Evolutionary conservation across 1,284 basidiomycete genomes (phyloP), one percentile per base, ranked within the genome.

Genomic region (Limonomyces culmigenus): DNA sequence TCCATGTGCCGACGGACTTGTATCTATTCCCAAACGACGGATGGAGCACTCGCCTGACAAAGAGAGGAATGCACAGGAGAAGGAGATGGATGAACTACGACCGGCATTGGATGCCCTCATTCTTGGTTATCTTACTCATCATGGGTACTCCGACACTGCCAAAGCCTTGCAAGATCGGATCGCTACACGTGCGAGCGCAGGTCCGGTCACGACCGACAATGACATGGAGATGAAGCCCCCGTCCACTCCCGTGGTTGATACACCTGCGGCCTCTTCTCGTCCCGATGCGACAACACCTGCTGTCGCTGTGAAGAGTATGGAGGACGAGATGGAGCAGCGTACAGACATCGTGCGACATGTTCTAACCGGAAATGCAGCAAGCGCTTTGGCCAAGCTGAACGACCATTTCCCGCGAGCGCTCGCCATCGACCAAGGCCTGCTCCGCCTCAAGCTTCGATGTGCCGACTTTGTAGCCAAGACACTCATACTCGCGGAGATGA

Each of bases 391-490:
- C 3, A 62, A 70, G 41, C 67, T 70, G 4, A 54, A 56, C 40
- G 55, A 52, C 32, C 59, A 72, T 39, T 74, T 76, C 48, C 70
- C 77, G 2, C 48, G 52, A 5, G 78, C 79, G 14, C 58, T 86
- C n/a, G 67, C 66, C 40, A 63, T 66, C 19, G 71, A 80, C 39
- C 63, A 67, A 25, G 72, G 75, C 5, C 53, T 83, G 21, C 66
- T 84, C 58, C 53, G 69, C 19, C 78, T 86, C 58, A 81, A 79
- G 50, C 53, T 87, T 44, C 68, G 75, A 18, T 85, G 81, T 54
- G 65, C 81, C 43, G 81, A 79, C 52, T 86, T 88, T 46, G 70
- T 88, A 30, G 85, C 88, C 51, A 63, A 85, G 20, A 67, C 81
- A 11, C 49, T 86, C 43, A 67, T 70, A 41, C 71, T 78, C 5